Conservation (phyloP, 208 protist species). For the Trypanosoma mega region DNA sequence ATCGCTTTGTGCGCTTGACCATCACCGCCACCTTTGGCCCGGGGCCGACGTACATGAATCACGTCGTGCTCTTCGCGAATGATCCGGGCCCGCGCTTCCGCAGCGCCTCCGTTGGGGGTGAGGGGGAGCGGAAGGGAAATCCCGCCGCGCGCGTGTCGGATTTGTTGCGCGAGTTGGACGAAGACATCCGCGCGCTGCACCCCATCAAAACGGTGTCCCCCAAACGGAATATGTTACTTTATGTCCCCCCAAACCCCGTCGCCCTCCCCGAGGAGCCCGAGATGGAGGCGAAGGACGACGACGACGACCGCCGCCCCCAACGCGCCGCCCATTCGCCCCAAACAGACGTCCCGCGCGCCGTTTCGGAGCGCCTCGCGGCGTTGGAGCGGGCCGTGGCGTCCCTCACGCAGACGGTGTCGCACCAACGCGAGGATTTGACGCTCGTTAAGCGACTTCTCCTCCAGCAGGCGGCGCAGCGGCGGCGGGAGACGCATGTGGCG, state of each 20-base stretch:
- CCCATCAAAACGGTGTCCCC: conserved; percentile 69
- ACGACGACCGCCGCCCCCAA: neutral
- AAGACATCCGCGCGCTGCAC: conserved; percentile 78
- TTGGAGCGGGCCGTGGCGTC: conserved; percentile 76
- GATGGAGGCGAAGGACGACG: conserved; percentile 30
- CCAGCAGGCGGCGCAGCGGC: conserved; percentile 64
- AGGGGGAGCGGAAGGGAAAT: neutral
- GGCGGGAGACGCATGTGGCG: conserved; percentile 49
- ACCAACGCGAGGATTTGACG: conserved; percentile 83
- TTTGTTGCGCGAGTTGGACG: conserved; percentile 76
- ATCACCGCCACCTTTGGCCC: conserved; percentile 73
- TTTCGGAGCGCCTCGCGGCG: conserved; percentile 49
- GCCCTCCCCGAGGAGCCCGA: neutral
- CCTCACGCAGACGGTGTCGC: conserved; percentile 69
- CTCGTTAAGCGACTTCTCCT: conserved; percentile 86
- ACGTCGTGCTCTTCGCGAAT: conserved; percentile 66
- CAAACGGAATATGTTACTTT: conserved; percentile 71
- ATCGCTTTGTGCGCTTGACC: conserved; percentile 62
- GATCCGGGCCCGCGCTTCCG: conserved; percentile 65
- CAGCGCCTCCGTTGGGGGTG: conserved; percentile 3
- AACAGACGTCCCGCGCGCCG: conserved; percentile 16
- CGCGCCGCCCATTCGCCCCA: conserved; percentile 1
- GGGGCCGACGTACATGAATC: conserved; percentile 87
- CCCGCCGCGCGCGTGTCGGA: conserved; percentile 53
- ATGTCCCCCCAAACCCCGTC: conserved; percentile 40